These are phyloP conservation scores for Gossypium gossypioides DNA, from an alignment of 441 rosid species.

Conservation along the genomic window DNA sequence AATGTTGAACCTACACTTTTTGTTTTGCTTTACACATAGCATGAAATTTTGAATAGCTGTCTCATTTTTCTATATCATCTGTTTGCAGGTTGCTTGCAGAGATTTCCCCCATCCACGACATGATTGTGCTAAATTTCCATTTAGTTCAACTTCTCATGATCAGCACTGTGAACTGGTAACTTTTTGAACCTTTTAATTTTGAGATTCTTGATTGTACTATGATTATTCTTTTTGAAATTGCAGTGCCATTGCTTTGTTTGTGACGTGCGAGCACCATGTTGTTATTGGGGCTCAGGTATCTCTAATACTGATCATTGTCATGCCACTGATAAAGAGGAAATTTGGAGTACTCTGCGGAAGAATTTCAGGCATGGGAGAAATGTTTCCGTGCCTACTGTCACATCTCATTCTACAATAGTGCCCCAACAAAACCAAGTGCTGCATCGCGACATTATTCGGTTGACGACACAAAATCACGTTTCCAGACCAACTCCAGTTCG, in stretches of 20 bases:
- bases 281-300: slow-evolving; percentile 46
- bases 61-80: slow-evolving; percentile 8
- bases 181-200: background rate
- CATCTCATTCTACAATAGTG: slow-evolving; percentile 8
- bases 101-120: slow-evolving; percentile 88
- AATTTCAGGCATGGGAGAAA: slow-evolving; percentile 29
- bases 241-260: slow-evolving; percentile 95
- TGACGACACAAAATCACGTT: slow-evolving; percentile 15
- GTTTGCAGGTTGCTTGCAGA: slow-evolving; percentile 72
- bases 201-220: background rate
- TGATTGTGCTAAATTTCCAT: slow-evolving; percentile 55
- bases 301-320: slow-evolving; percentile 58
- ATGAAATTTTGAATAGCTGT: background rate
- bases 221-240: slow-evolving; percentile 14
- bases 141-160: slow-evolving; percentile 54
- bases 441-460: slow-evolving; percentile 14
- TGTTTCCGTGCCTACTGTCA: slow-evolving; percentile 15
- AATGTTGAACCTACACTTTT: background rate
- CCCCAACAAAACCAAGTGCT: slow-evolving; percentile 24
- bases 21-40: background rate
- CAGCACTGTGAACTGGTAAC: slow-evolving; percentile 56
- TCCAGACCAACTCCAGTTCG: slow-evolving; percentile 8
- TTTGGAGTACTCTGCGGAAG: slow-evolving; percentile 57
- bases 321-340: slow-evolving; percentile 59
- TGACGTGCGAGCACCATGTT: slow-evolving; percentile 73